phyloP scores from a whole-genome alignment of 2,329 filamentous ascomycete genomes.

The Pseudopyricularia cyperi region DNA sequence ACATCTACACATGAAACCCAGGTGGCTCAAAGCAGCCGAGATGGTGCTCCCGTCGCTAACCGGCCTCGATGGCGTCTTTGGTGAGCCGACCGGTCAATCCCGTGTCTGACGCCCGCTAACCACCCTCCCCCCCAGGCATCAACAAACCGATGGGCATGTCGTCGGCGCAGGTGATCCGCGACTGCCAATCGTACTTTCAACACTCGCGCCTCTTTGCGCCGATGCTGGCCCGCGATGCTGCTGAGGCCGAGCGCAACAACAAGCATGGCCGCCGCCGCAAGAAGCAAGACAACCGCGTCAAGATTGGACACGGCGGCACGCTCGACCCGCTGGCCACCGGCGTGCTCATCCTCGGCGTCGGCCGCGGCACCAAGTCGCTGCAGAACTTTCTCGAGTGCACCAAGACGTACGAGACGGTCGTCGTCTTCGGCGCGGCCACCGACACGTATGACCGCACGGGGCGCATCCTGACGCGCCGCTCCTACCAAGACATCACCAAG shows the following conservation, averaged over 20 bases:
- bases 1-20: not conserved
- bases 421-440: slow-evolving; percentile 84
- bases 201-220: slow-evolving; percentile 68
- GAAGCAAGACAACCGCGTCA: slow-evolving; percentile 57
- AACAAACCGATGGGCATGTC: slow-evolving; percentile 82
- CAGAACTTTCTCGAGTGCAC: slow-evolving; percentile 71
- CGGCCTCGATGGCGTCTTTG: slow-evolving; percentile 41
- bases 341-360: slow-evolving; percentile 79
- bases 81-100: slow-evolving; percentile 15
- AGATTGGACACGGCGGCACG: slow-evolving; percentile 93
- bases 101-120: not conserved
- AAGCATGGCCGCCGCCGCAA: slow-evolving; percentile 37
- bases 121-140: slow-evolving; percentile 46
- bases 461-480: slow-evolving; percentile 62
- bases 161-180: slow-evolving; percentile 82
- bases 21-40: not conserved
- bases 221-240: slow-evolving; percentile 53
- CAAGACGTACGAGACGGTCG: slow-evolving; percentile 82
- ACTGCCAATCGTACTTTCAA: slow-evolving; percentile 75
- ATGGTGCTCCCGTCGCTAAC: not conserved
- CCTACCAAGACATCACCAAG: slow-evolving; percentile 70
- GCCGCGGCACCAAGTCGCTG: slow-evolving; percentile 75
- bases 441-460: slow-evolving; percentile 85
- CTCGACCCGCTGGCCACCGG: slow-evolving; percentile 90
- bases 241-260: slow-evolving; percentile 44